phyloP scores from a whole-genome alignment of 495 filamentous ascomycete species.

The Talaromyces borbonicus region DNA sequence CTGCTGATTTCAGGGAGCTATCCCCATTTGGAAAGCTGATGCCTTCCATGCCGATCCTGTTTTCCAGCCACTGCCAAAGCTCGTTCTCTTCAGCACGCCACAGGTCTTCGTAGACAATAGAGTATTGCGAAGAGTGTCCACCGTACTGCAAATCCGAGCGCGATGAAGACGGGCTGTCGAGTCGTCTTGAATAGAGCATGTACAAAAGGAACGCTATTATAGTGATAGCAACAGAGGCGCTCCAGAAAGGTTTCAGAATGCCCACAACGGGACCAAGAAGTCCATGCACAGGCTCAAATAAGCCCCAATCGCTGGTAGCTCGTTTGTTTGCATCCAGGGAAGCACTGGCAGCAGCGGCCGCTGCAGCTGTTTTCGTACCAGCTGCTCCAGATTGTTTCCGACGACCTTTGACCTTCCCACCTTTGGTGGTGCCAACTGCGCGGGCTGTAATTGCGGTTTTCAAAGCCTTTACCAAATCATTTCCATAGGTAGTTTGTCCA shows the following conservation, averaged over 20 bases:
- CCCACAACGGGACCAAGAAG: constrained; percentile 61
- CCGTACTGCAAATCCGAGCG: constrained; percentile 30
- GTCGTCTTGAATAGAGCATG: constrained; percentile 47
- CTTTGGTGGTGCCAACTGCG: constrained; percentile 31
- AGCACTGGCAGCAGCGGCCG: constrained; percentile 32
- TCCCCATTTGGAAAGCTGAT: constrained; percentile 35
- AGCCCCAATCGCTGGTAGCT: constrained; percentile 55
- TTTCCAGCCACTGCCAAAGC: constrained; percentile 94
- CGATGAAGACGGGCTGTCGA: constrained; percentile 20
- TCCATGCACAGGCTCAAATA: constrained; percentile 65
- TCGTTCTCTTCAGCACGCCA: constrained; percentile 87
- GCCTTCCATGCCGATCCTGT: constrained; percentile 69
- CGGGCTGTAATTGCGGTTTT: constrained; percentile 60
- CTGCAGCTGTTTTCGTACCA: constrained; percentile 17
- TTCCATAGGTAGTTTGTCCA: constrained; percentile 72
- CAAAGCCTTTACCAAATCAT: constrained; percentile 63
- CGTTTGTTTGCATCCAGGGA: constrained; percentile 31
- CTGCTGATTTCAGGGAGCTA: constrained; percentile 15
- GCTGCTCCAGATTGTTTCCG: constrained; percentile 42
- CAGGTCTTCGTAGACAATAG: constrained; percentile 85
- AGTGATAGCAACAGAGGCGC: constrained; percentile 48
- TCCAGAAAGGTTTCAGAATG: constrained; percentile 60
- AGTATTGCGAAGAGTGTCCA: constrained; percentile 46
- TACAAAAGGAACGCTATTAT: constrained; percentile 46
- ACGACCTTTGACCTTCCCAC: constrained; percentile 31